Conservation (phyloP, 2,329 filamentous ascomycete genomes). For the Tolypocladium tundrense region DNA sequence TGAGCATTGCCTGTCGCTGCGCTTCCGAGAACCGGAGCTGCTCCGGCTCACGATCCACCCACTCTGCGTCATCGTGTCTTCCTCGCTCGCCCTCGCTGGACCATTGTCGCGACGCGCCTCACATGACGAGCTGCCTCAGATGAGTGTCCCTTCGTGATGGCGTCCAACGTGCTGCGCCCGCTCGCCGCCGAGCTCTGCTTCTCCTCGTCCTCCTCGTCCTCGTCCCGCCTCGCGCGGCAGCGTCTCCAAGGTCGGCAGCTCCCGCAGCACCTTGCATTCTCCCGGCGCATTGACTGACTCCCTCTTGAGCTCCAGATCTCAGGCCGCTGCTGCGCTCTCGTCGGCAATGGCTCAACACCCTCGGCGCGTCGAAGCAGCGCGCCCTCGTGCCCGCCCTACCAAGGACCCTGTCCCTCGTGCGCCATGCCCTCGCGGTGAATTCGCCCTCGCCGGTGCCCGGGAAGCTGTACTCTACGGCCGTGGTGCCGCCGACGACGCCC, state of each 20-base stretch:
- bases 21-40: neutral
- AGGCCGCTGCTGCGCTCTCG: constrained; percentile 11
- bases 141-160: constrained; percentile 21
- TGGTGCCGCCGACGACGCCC: constrained; percentile 40
- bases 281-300: neutral
- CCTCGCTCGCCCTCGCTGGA: neutral
- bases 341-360: constrained; percentile 29
- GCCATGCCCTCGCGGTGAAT: constrained; percentile 24
- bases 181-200: constrained; percentile 20
- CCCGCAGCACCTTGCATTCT: neutral
- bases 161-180: constrained; percentile 22
- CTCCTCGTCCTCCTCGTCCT: constrained; percentile 11
- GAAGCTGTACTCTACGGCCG: constrained; percentile 28
- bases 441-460: constrained; percentile 11
- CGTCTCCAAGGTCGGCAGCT: constrained; percentile 11
- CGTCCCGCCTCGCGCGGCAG: constrained; percentile 13
- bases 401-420: constrained; percentile 26
- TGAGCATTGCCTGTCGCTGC: neutral
- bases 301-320: constrained; percentile 6
- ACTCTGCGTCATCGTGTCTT: neutral
- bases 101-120: neutral
- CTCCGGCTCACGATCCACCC: neutral
- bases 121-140: constrained; percentile 11
- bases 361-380: constrained; percentile 15
- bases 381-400: constrained; percentile 15